These are phyloP conservation scores for Fusarium incarnatum DNA, from an alignment of 2,329 filamentous ascomycete genomes.

Conservation along the genomic window DNA sequence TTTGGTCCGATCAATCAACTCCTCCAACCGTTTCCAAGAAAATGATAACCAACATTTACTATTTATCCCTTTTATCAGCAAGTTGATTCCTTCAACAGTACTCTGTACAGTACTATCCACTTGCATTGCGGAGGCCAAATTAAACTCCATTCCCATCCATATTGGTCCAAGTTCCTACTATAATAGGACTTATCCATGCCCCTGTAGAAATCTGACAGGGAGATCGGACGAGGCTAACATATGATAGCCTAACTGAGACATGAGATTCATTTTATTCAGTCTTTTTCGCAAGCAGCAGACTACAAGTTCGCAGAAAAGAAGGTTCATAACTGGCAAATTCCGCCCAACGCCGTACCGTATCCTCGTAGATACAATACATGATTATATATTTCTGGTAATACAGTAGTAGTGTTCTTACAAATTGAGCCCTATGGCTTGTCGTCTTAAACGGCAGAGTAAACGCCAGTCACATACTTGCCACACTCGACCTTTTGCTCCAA, in stretches of 20 bases:
- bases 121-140: constrained; percentile 19
- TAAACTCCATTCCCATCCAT: constrained; percentile 6
- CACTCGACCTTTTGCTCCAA: constrained; percentile 92
- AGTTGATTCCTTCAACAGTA: background rate
- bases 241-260: background rate
- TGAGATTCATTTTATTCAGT: background rate
- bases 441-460: constrained; percentile 75
- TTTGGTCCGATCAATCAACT: background rate
- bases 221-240: constrained; percentile 10
- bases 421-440: background rate
- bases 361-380: constrained; percentile 25
- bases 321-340: constrained; percentile 11
- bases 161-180: constrained; percentile 8
- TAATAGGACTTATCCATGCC: constrained; percentile 4
- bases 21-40: background rate
- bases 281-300: background rate
- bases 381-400: constrained; percentile 37
- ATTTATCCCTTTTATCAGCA: background rate
- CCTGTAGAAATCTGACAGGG: constrained; percentile 20
- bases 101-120: background rate
- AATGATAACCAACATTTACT: background rate
- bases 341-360: constrained; percentile 31
- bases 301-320: constrained; percentile 17
- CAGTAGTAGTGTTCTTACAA: constrained; percentile 22
- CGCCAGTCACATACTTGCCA: constrained; percentile 81